Percentiles rank a stretch among this genome's conserved stretches.
Evolutionary conservation across 2,329 filamentous ascomycete species (phyloP).

Genomic region (Fusarium pseudograminearum): DNA sequence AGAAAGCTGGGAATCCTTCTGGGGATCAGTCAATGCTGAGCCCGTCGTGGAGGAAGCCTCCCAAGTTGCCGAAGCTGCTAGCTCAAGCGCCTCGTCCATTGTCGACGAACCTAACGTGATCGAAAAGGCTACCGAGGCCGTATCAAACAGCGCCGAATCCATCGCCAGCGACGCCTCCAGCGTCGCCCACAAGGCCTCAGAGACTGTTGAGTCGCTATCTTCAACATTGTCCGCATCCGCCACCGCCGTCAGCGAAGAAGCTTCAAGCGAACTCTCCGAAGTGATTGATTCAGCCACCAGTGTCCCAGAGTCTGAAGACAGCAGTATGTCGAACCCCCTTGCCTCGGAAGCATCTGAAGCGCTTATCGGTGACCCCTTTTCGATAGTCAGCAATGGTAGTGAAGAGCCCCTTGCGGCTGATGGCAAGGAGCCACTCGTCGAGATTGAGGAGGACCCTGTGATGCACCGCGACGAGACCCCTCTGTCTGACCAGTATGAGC

Average conservation of each 20-base stretch:
- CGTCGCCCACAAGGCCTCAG: constrained; percentile 30
- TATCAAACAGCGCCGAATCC: constrained; percentile 23
- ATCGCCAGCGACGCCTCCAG: constrained; percentile 35
- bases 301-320: constrained; percentile 35
- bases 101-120: constrained; percentile 29
- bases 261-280: constrained; percentile 40
- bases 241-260: constrained; percentile 35
- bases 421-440: constrained; percentile 47
- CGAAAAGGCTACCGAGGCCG: constrained; percentile 29
- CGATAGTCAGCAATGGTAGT: constrained; percentile 46
- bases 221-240: constrained; percentile 43
- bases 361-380: constrained; percentile 41
- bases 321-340: constrained; percentile 40
- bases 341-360: constrained; percentile 46
- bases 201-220: constrained; percentile 28
- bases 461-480: constrained; percentile 43
- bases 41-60: constrained; percentile 21
- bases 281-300: constrained; percentile 34
- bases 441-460: constrained; percentile 44
- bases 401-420: constrained; percentile 45
- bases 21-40: constrained; percentile 37
- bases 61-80: constrained; percentile 14
- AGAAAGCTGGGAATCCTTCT: constrained; percentile 38
- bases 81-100: constrained; percentile 23
- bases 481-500: constrained; percentile 44